Evolutionary conservation across 192 early-diverging fungal species (phyloP).

Genomic region (Nowakowskiella sp.): DNA sequence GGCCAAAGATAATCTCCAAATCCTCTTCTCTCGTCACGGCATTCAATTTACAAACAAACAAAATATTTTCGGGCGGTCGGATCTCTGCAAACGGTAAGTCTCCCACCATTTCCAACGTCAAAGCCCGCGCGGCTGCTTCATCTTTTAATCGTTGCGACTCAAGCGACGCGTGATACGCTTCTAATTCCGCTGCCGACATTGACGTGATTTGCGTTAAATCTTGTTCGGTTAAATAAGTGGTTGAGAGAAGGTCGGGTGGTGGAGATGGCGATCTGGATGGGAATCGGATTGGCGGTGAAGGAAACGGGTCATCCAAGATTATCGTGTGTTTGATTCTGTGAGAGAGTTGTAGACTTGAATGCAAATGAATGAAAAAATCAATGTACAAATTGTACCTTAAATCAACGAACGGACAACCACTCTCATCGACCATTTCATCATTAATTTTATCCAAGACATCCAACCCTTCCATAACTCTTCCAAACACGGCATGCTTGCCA

Average conservation of each 20-base stretch:
- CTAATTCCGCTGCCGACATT: slow-evolving; percentile 53
- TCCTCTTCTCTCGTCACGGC: slow-evolving; percentile 84
- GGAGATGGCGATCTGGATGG: slow-evolving; percentile 73
- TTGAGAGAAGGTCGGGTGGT: slow-evolving; percentile 58
- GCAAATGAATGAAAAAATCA: neutral
- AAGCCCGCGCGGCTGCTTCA: slow-evolving; percentile 75
- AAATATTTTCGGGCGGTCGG: slow-evolving; percentile 90
- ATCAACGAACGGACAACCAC: slow-evolving; percentile 70
- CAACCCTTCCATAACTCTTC: slow-evolving; percentile 80
- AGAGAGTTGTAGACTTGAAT: neutral
- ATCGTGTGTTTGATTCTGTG: slow-evolving; percentile 78
- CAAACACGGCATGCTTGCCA: slow-evolving; percentile 78
- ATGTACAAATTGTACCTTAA: slow-evolving; percentile 41
- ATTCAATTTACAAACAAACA: slow-evolving; percentile 95
- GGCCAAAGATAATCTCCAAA: slow-evolving; percentile 82
- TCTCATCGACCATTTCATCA: slow-evolving; percentile 55
- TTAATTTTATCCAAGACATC: slow-evolving; percentile 80
- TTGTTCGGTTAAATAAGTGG: slow-evolving; percentile 69
- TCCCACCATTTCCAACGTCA: slow-evolving; percentile 97
- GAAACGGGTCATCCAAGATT: slow-evolving; percentile 87
- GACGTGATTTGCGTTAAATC: slow-evolving; percentile 58
- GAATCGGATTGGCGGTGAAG: slow-evolving; percentile 64
- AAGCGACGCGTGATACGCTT: slow-evolving; percentile 53
- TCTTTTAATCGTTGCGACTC: slow-evolving; percentile 15
- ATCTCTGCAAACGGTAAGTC: slow-evolving; percentile 96